Evolutionary conservation across 2,329 filamentous ascomycete species (phyloP), one percentile per base, ranked within the genome.

Genomic region (Lanzia echinophila): DNA sequence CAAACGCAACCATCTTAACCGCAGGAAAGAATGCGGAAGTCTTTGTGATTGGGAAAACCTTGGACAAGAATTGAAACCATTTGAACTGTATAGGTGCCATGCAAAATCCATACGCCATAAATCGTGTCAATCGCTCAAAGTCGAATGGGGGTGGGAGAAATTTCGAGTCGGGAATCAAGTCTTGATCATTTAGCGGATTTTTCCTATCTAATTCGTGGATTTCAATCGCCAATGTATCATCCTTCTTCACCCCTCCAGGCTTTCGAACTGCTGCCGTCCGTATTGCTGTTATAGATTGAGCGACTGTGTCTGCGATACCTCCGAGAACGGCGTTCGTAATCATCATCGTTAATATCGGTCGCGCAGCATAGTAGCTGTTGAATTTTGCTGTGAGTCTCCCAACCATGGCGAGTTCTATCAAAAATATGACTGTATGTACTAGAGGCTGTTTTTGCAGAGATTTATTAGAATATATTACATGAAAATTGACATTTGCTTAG

Each of bases 291-390:
- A 99, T 87, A 56, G 88, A 85, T 71, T 99, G 94, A 55, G 94
- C 94, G 46, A 95, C 89, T 33, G 94, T 97, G 72, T 99, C 94
- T 71, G 94, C 94, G 63, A 99, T 86, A 64, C 94, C 94, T 73
- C 90, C 90, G 56, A 99, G 83, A 54, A 97, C 86, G 62, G 94
- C 88, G 75, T 99, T 99, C 70, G 92, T 96, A 68, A 96, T 89
- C 92, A 99, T 99, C 72, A 95, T 99, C 58, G 94, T 99, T 66
- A 99, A 82, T 41, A 99, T 88, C 88, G 92, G 94, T 67, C 88
- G 87, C 68, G 90, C 85, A 62, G 89, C 86, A 80, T 97, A 99
- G 75, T 95, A 96, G 62, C 83, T 80, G 73, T 96, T 96, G 78
- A 95, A 99, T 68, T 90, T 88, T 64, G 88, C 81, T 44, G 86